Percentiles rank a stretch among this genome's conserved stretches.
phyloP scores from a whole-genome alignment of 306 rosid species.

The Cucurbita ficifolia region DNA sequence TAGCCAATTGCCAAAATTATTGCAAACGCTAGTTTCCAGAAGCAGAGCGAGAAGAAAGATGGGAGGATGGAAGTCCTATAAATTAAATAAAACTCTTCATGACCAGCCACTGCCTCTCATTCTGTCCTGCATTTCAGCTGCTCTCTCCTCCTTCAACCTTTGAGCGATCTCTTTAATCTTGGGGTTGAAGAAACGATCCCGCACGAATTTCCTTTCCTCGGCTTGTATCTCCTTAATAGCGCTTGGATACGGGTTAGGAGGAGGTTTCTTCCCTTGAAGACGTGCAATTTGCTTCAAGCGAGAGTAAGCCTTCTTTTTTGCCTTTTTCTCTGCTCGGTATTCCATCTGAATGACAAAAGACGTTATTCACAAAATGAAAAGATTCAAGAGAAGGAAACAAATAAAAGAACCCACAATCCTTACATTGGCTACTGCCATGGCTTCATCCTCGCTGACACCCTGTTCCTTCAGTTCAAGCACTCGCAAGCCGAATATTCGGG shows the following conservation, averaged over 20 bases:
- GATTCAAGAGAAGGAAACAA: neutral
- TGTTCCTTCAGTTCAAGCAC: conserved; percentile 67
- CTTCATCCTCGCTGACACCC: conserved; percentile 61
- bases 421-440: conserved; percentile 74
- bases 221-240: conserved; percentile 62
- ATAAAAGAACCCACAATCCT: conserved; percentile 7
- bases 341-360: conserved; percentile 46
- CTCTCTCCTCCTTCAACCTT: conserved; percentile 32
- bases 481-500: conserved; percentile 54
- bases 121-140: conserved; percentile 24
- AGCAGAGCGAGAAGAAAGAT: neutral
- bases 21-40: neutral
- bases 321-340: conserved; percentile 51
- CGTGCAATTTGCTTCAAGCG: conserved; percentile 58
- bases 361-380: neutral
- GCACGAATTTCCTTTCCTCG: conserved; percentile 58
- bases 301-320: conserved; percentile 56
- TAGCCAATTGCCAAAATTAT: neutral
- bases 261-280: conserved; percentile 64
- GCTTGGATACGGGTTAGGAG: conserved; percentile 78
- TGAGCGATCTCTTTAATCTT: conserved; percentile 32
- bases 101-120: conserved; percentile 10
- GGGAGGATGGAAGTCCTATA: neutral
- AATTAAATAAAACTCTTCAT: neutral
- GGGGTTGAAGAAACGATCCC: conserved; percentile 58